Base-by-base conservation (phyloP, 257 asterid genomes). In the Solanum arcanum region DNA sequence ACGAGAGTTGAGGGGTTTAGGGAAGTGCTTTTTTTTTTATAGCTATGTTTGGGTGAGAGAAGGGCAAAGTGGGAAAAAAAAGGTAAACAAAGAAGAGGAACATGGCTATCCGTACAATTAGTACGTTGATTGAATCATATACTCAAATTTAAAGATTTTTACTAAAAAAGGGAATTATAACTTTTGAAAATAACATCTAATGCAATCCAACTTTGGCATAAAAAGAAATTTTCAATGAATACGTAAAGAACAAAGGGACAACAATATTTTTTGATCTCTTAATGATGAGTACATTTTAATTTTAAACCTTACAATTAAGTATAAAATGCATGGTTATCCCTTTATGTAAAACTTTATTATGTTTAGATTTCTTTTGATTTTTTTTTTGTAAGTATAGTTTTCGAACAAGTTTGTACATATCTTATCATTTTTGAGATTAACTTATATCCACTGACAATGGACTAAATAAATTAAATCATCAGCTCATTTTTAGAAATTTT, bases 341-440 rank as follows among this genome's bases (percentile, higher is more conserved):
- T 29, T 69, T 0, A 69, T 7, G 10, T 29, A 29, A 69, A 29
- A 69, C 16, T 13, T 10, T 6, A 31, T 69, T 29, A 69, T 27
- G 12, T 59, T 56, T 56, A 18, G n/a, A 56, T 56, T 52, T 18
- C 62, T 52, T 52, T 6, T 52, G 62, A 52, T 52, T 52, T 8
- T 56, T 7, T 56, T 9, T 3, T 20, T 5, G 13, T 1, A 66
- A 66, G 8, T 12, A 14, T 25, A 13, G 9, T 12, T 6, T 12
- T 25, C 2, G 1, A 1, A 25, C 1, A 7, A 25, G 0, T 12
- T 66, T 66, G 2, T 6, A 2, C 2, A 6, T 1, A 3, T 25
- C 20, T 25, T 1, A 0, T 31, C 33, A 31, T 31, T 31, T 31
- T 31, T 3, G 4, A 31, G 35, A 33, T 33, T 33, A 33, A 33